These are phyloP conservation scores for Eucalyptus polyanthemos DNA, from an alignment of 345 rosid genomes.

Conservation along the genomic window DNA sequence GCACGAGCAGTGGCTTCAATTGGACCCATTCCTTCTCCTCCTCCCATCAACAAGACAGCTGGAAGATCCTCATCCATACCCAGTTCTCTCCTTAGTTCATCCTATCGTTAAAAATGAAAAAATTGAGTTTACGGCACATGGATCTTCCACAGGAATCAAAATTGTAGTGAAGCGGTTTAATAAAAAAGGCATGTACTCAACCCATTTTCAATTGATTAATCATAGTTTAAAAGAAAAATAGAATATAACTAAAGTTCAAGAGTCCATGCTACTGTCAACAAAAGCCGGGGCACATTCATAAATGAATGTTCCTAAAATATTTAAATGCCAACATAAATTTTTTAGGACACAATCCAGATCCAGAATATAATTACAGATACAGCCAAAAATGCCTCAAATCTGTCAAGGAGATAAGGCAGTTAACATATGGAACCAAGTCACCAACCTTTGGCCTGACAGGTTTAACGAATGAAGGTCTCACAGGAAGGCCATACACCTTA, in stretches of 20 bases:
- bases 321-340: background rate
- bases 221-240: background rate
- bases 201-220: background rate
- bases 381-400: background rate
- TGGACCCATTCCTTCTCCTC: slow-evolving; percentile 99
- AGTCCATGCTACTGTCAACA: background rate
- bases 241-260: background rate
- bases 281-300: background rate
- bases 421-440: background rate
- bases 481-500: slow-evolving; percentile 96
- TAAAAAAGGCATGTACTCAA: background rate
- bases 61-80: slow-evolving; percentile 96
- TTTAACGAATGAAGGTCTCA: slow-evolving; percentile 93
- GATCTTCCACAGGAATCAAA: background rate
- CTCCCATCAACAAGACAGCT: slow-evolving; percentile 94
- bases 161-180: background rate
- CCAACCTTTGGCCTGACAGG: slow-evolving; percentile 87
- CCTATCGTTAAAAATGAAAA: slow-evolving; percentile 5
- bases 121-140: background rate
- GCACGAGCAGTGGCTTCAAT: slow-evolving; percentile 93
- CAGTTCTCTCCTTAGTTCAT: slow-evolving; percentile 66
- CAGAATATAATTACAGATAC: background rate
- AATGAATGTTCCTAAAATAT: background rate
- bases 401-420: background rate
- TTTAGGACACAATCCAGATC: background rate